These are phyloP conservation scores for Wickerhamiella parazyma DNA, from an alignment of 805 yeast species.

Conservation along the genomic window DNA sequence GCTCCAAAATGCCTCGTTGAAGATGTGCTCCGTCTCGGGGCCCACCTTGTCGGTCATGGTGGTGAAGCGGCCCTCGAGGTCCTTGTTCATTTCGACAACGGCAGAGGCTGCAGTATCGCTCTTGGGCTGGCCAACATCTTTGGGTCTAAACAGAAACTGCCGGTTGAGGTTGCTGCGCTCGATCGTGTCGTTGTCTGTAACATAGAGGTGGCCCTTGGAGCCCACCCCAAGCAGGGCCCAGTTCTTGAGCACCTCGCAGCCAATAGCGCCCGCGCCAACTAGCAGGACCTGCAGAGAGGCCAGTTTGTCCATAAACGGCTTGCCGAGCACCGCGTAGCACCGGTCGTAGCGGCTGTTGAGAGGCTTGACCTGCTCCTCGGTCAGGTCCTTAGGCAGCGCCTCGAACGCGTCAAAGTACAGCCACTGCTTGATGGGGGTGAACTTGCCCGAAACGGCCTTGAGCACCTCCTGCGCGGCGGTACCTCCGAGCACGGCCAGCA, in stretches of 20 bases:
- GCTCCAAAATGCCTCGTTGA: constrained; percentile 77
- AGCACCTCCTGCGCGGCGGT: constrained; percentile 91
- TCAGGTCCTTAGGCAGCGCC: constrained; percentile 46
- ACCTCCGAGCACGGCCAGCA: constrained; percentile 86
- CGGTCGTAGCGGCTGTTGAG: constrained; percentile 74
- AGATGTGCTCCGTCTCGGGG: constrained; percentile 76
- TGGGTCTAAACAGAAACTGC: constrained; percentile 88
- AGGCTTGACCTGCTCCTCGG: constrained; percentile 60
- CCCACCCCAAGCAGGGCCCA: constrained; percentile 98
- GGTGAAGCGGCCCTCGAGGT: constrained; percentile 60
- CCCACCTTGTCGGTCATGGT: constrained; percentile 81
- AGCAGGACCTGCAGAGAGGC: constrained; percentile 72
- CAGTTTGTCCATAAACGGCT: constrained; percentile 55
- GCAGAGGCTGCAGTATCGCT: constrained; percentile 85
- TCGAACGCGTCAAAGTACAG: constrained; percentile 90
- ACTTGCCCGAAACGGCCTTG: constrained; percentile 90
- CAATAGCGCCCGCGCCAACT: constrained; percentile 98
- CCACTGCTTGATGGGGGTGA: constrained; percentile 84
- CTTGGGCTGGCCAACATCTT: constrained; percentile 84
- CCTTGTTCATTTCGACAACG: constrained; percentile 75
- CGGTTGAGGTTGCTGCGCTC: constrained; percentile 93
- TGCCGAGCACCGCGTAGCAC: constrained; percentile 92
- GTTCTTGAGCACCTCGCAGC: constrained; percentile 95
- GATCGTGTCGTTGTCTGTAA: constrained; percentile 90
- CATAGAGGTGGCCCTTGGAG: constrained; percentile 63